A percentile compares a stretch with the other conserved stretches of the same genome.
Evolutionary conservation across 2,329 filamentous ascomycete genomes (phyloP).

Genomic region (Trichoderma atrobrunneum): DNA sequence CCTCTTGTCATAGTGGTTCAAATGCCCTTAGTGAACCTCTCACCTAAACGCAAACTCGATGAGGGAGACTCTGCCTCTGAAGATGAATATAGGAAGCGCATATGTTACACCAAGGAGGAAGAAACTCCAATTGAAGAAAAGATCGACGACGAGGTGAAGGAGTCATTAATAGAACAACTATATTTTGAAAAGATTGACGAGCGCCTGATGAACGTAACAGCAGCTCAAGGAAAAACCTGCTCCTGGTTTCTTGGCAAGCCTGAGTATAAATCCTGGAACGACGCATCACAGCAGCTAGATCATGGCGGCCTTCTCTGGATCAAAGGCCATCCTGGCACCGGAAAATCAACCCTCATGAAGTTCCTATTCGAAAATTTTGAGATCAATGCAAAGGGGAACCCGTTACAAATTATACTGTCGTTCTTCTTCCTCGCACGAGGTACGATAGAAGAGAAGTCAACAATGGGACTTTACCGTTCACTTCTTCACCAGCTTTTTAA

Average conservation of each 20-base stretch:
- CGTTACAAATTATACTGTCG: background rate
- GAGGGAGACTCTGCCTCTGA: background rate
- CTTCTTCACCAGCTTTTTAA: slow-evolving; percentile 42
- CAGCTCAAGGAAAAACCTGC: slow-evolving; percentile 19
- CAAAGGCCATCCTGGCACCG: background rate
- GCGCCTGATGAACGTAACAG: background rate
- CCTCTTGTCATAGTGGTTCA: background rate
- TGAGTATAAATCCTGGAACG: slow-evolving; percentile 18
- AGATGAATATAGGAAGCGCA: background rate
- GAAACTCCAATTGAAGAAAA: background rate
- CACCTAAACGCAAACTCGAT: background rate
- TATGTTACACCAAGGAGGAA: background rate
- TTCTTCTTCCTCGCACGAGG: slow-evolving; percentile 54
- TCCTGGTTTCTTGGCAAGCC: slow-evolving; percentile 20
- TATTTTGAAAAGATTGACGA: background rate
- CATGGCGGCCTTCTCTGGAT: slow-evolving; percentile 1
- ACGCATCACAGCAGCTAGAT: background rate
- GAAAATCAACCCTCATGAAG: slow-evolving; percentile 6
- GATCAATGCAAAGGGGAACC: background rate
- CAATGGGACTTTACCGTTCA: slow-evolving; percentile 48
- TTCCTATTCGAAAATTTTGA: background rate
- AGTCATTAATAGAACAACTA: background rate
- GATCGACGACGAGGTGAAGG: background rate
- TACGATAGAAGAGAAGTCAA: slow-evolving; percentile 41
- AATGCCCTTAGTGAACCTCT: rapidly evolving